Percentiles rank a stretch among this genome's conserved stretches.
Conservation (phyloP, 208 protist species). For the Trypanosoma mega region DNA sequence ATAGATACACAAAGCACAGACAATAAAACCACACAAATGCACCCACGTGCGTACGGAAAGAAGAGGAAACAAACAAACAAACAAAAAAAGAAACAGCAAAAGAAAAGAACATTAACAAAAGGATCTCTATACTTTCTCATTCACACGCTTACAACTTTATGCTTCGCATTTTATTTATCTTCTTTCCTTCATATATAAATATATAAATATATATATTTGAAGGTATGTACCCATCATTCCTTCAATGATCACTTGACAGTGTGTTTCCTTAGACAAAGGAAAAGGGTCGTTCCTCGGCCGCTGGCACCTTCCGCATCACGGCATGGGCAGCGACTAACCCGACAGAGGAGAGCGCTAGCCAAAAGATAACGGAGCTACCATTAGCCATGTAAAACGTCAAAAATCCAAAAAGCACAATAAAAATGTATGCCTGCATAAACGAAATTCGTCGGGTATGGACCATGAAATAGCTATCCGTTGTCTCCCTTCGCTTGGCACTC, state of each 20-base stretch:
- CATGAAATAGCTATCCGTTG: slow-evolving; percentile 31
- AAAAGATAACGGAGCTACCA: slow-evolving; percentile 85
- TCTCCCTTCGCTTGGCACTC: slow-evolving; percentile 25
- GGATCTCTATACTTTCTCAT: not conserved
- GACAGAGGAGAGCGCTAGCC: slow-evolving; percentile 68
- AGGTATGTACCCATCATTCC: not conserved
- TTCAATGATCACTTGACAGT: not conserved
- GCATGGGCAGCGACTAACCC: slow-evolving; percentile 61
- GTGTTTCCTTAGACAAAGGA: slow-evolving; percentile 39
- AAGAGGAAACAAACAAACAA: too few relatives aligned
- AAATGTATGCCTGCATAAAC: slow-evolving; percentile 62
- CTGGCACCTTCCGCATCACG: slow-evolving; percentile 43
- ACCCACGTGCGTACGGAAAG: too few relatives aligned
- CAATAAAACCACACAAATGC: too few relatives aligned
- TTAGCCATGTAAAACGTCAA: slow-evolving; percentile 76
- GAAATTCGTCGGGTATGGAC: slow-evolving; percentile 31
- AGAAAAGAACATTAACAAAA: not conserved
- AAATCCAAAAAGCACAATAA: slow-evolving; percentile 51
- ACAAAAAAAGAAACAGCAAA: slow-evolving; percentile 5
- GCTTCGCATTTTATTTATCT: not conserved
- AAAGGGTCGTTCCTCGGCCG: slow-evolving; percentile 51
- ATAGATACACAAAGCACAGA: too few relatives aligned
- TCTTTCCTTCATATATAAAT: not conserved
- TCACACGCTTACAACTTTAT: not conserved
- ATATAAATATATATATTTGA: slow-evolving; percentile 15